These are phyloP conservation scores for Colletotrichum incanum DNA, from an alignment of 2,329 filamentous ascomycete species.

Conservation along the genomic window DNA sequence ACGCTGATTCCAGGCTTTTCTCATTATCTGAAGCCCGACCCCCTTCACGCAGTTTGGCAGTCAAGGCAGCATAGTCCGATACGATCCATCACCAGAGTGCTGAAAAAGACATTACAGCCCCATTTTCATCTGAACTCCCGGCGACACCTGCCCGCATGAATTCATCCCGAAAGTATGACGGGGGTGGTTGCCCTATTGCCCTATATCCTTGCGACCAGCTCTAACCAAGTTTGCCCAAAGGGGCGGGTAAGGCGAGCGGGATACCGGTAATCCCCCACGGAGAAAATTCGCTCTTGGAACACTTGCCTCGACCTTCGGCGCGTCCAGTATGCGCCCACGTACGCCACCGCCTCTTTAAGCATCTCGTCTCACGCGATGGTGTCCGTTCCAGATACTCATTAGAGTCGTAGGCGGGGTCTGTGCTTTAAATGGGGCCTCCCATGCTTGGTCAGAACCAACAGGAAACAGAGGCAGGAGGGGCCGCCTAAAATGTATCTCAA, in stretches of 20 bases:
- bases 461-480: constrained; percentile 12
- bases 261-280: background rate
- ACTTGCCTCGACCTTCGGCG: background rate
- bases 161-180: background rate
- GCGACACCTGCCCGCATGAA: background rate
- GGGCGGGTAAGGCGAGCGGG: background rate
- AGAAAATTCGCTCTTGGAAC: background rate
- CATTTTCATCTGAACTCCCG: background rate
- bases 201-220: background rate
- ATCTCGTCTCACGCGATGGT: constrained; percentile 22
- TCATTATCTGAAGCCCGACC: background rate
- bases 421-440: constrained; percentile 7
- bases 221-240: background rate
- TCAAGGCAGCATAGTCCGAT: background rate
- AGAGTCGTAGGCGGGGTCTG: constrained; percentile 25
- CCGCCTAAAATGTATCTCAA: background rate
- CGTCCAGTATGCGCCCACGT: background rate
- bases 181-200: background rate
- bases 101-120: background rate
- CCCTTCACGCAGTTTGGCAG: no score
- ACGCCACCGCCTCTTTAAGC: constrained; percentile 18
- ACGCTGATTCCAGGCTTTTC: background rate
- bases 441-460: background rate
- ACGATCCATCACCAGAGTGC: background rate
- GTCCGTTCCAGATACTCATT: constrained; percentile 23